Percentiles rank a stretch among this genome's conserved stretches.
Conservation (phyloP, 805 yeast species). For the Kazachstania africana region DNA sequence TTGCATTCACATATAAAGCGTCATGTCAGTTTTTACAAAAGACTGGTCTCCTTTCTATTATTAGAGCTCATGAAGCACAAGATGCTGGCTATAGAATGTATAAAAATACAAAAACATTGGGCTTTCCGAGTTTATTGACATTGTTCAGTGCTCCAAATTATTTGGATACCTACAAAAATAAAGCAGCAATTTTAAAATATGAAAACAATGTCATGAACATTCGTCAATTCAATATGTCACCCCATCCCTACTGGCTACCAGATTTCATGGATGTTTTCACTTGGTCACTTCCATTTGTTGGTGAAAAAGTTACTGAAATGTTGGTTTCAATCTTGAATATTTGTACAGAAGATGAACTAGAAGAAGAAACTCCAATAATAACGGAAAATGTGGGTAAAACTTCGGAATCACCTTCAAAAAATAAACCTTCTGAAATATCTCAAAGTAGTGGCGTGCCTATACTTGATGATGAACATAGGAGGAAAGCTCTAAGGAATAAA, state of each 20-base stretch:
- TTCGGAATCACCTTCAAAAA: background rate
- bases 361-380: conserved; percentile 52
- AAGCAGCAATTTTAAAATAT: conserved; percentile 89
- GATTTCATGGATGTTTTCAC: conserved; percentile 95
- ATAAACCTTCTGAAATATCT: background rate
- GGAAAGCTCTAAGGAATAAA: conserved; percentile 65
- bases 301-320: conserved; percentile 92
- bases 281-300: conserved; percentile 96
- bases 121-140: conserved; percentile 83
- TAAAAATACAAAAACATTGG: conserved; percentile 67
- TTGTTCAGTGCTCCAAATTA: conserved; percentile 94
- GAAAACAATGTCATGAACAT: conserved; percentile 90
- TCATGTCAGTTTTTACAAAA: conserved; percentile 66
- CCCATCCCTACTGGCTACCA: conserved; percentile 96
- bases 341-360: conserved; percentile 90
- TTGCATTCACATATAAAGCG: conserved; percentile 75
- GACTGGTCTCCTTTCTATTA: conserved; percentile 70
- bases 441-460: conserved; percentile 1
- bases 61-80: conserved; percentile 96
- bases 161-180: conserved; percentile 82
- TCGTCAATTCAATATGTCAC: conserved; percentile 82
- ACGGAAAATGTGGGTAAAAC: conserved; percentile 16
- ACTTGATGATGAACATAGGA: conserved; percentile 23
- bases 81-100: conserved; percentile 96
- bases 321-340: conserved; percentile 79